Conservation (phyloP, 2,329 filamentous ascomycete species). For the Phialophora chinensis region DNA sequence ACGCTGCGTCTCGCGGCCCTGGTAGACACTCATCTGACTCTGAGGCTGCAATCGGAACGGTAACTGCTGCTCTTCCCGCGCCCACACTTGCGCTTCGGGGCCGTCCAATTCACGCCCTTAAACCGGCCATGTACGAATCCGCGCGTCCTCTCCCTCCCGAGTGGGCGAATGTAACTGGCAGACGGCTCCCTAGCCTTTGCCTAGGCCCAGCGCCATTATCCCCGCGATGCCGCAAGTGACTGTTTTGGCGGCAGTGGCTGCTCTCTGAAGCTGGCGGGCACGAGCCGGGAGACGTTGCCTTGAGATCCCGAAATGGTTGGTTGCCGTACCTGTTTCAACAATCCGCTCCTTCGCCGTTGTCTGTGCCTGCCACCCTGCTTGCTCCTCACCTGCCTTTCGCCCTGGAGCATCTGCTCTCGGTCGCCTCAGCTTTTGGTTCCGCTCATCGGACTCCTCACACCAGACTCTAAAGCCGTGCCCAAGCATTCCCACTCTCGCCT, state of each 20-base stretch:
- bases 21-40: neutral
- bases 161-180: constrained; percentile 1
- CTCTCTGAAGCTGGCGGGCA: constrained; percentile 1
- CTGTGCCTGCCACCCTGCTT: neutral
- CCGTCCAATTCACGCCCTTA: constrained; percentile 3
- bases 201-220: neutral
- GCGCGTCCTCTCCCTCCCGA: constrained; percentile 6
- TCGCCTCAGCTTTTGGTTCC: constrained; percentile 5
- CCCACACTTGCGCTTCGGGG: neutral
- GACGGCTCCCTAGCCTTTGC: neutral
- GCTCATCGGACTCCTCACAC: constrained; percentile 5
- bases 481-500: constrained; percentile 21
- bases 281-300: constrained; percentile 7
- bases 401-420: neutral
- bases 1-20: neutral
- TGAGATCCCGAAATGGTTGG: constrained; percentile 4
- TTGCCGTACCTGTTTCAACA: constrained; percentile 5
- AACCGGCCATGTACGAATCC: constrained; percentile 3
- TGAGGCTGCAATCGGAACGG: constrained; percentile 13
- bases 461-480: constrained; percentile 12
- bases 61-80: neutral
- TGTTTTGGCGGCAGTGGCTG: neutral
- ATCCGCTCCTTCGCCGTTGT: constrained; percentile 19
- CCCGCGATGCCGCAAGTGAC: constrained; percentile 10
- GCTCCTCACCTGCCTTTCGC: constrained; percentile 1